Evolutionary conservation across 2,329 filamentous ascomycete species (phyloP).

Genomic region (Pseudogymnoascus sp.): DNA sequence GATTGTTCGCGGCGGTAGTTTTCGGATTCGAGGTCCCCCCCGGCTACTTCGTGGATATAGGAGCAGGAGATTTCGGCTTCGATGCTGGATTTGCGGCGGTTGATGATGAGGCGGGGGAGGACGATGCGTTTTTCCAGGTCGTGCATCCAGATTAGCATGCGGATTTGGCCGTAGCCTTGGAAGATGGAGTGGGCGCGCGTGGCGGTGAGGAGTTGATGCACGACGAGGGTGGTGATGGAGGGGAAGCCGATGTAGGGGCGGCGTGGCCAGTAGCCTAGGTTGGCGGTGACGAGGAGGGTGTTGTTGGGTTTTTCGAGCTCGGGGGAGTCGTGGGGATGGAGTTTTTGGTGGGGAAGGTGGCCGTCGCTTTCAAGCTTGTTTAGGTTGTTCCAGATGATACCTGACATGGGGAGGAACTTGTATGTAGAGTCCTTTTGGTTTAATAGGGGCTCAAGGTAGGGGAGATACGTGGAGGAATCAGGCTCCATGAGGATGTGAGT

Average conservation of each 20-base stretch:
- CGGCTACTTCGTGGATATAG: conserved; percentile 51
- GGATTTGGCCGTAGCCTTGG: conserved; percentile 70
- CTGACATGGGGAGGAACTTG: conserved; percentile 47
- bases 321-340: conserved; percentile 29
- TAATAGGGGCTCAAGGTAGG: conserved; percentile 54
- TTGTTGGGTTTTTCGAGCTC: conserved; percentile 52
- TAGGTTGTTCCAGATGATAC: conserved; percentile 55
- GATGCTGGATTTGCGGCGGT: conserved; percentile 50
- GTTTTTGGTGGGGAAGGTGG: conserved; percentile 48
- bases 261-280: conserved; percentile 51
- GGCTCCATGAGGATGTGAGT: conserved; percentile 80
- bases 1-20: conserved; percentile 37
- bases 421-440: conserved; percentile 40
- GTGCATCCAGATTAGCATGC: conserved; percentile 68
- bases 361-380: conserved; percentile 43
- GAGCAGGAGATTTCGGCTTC: conserved; percentile 56
- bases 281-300: conserved; percentile 65
- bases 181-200: conserved; percentile 55
- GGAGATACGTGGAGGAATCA: conserved; percentile 46
- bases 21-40: conserved; percentile 22
- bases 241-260: conserved; percentile 45
- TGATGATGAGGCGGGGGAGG: conserved; percentile 52
- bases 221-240: conserved; percentile 49
- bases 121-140: conserved; percentile 51
- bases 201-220: conserved; percentile 54